These are phyloP conservation scores for Evernia prunastri DNA, from an alignment of 495 filamentous ascomycete genomes.

Conservation along the genomic window DNA sequence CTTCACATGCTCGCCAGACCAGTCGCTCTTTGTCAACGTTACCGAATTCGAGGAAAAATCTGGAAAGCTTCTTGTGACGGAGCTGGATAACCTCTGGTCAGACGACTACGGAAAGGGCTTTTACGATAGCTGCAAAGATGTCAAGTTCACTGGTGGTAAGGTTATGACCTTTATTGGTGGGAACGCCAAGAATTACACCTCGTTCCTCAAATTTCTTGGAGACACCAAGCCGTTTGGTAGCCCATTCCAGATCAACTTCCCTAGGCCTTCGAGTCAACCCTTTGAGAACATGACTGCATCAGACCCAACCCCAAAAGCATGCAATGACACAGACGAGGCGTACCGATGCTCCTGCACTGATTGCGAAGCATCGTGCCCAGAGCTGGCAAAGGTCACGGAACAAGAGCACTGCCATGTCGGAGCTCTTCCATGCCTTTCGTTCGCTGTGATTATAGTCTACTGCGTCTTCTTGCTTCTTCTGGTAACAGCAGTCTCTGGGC, in stretches of 20 bases:
- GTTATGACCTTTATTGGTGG: conserved; percentile 95
- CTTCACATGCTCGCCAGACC: conserved; percentile 94
- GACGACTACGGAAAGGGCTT: conserved; percentile 82
- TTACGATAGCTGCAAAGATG: conserved; percentile 95
- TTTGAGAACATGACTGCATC: conserved; percentile 56
- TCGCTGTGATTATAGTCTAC: conserved; percentile 84
- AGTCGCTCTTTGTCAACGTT: conserved; percentile 92
- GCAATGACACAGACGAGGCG: conserved; percentile 76
- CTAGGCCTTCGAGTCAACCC: conserved; percentile 49
- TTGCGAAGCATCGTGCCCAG: conserved; percentile 76
- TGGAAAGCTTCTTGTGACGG: conserved; percentile 69
- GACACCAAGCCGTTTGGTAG: conserved; percentile 82
- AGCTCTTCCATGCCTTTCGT: conserved; percentile 79
- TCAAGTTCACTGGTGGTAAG: conserved; percentile 90
- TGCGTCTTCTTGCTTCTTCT: conserved; percentile 62
- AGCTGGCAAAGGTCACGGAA: conserved; percentile 63
- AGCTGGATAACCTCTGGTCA: conserved; percentile 85
- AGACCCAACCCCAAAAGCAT: conserved; percentile 65
- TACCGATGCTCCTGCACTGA: conserved; percentile 92
- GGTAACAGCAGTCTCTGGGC: conserved; percentile 59
- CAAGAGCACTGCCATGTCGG: conserved; percentile 73
- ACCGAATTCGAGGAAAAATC: conserved; percentile 59
- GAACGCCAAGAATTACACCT: conserved; percentile 80
- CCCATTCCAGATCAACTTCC: conserved; percentile 96
- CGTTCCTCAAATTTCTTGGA: conserved; percentile 86